A percentile compares a stretch with the other conserved stretches of the same genome.
Evolutionary conservation across 306 rosid species (phyloP).

Genomic region (Prunus campanulata): DNA sequence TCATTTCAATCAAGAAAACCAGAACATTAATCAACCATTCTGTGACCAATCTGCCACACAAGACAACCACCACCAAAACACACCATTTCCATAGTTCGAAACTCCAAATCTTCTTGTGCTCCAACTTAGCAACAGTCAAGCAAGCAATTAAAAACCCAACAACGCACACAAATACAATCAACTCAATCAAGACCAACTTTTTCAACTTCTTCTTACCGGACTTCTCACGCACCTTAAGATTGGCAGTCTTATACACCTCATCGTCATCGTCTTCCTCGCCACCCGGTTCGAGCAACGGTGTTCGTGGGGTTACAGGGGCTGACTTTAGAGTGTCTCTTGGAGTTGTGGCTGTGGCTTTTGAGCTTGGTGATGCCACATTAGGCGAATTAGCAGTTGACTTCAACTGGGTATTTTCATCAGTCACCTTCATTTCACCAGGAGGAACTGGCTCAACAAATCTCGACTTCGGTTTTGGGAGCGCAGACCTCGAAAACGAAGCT

Average conservation of each 20-base stretch:
- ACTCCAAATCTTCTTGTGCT: slow-evolving; percentile 40
- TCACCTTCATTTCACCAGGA: slow-evolving; percentile 24
- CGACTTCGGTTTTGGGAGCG: slow-evolving; percentile 59
- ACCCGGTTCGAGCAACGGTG: slow-evolving; percentile 44
- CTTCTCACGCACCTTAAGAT: slow-evolving; percentile 44
- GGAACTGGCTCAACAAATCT: slow-evolving; percentile 57
- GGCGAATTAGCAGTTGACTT: slow-evolving; percentile 24
- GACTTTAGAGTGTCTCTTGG: slow-evolving; percentile 32
- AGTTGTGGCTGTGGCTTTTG: slow-evolving; percentile 13
- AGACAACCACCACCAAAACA: slow-evolving; percentile 55
- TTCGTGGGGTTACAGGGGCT: slow-evolving; percentile 42
- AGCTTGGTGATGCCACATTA: slow-evolving; percentile 34
- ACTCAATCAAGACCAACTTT: slow-evolving; percentile 31
- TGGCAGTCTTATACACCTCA: slow-evolving; percentile 61
- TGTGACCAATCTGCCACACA: slow-evolving; percentile 67
- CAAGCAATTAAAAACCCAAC: slow-evolving; percentile 45
- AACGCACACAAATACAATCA: slow-evolving; percentile 43
- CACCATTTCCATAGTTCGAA: slow-evolving; percentile 71
- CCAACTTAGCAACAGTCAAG: slow-evolving; percentile 35
- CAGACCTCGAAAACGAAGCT: slow-evolving; percentile 39
- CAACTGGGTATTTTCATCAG: slow-evolving; percentile 23
- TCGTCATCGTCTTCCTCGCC: slow-evolving; percentile 68
- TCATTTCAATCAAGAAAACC: slow-evolving; percentile 66
- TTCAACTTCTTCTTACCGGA: slow-evolving; percentile 46
- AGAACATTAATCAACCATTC: slow-evolving; percentile 62